A percentile compares a stretch with the other conserved stretches of the same genome.
phyloP scores from a whole-genome alignment of 78 protist genomes.

The Bodo saltans region DNA sequence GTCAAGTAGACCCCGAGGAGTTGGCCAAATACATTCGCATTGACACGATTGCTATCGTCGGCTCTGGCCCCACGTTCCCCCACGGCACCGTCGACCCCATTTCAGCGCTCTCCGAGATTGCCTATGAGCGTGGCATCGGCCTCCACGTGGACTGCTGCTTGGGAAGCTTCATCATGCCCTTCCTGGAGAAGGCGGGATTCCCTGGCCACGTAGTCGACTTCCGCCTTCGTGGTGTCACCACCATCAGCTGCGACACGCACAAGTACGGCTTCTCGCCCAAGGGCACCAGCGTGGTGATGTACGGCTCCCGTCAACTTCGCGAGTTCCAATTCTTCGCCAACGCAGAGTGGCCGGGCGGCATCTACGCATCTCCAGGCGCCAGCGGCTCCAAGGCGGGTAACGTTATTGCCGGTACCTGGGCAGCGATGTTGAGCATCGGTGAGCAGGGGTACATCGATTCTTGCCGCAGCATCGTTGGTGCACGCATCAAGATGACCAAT shows the following conservation, averaged over 20 bases:
- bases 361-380: conserved; percentile 81
- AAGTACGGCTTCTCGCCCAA: conserved; percentile 86
- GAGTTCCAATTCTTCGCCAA: conserved; percentile 16
- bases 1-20: conserved; percentile 31
- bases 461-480: neutral
- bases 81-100: conserved; percentile 78
- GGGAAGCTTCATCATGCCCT: conserved; percentile 79
- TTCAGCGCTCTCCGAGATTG: conserved; percentile 45
- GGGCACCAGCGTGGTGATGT: conserved; percentile 48
- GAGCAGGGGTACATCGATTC: conserved; percentile 51
- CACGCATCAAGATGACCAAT: neutral
- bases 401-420: conserved; percentile 81
- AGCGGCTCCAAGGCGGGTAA: conserved; percentile 82
- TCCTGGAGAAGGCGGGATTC: conserved; percentile 46
- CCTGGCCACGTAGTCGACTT: conserved; percentile 45
- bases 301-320: neutral
- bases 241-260: conserved; percentile 83
- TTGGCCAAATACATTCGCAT: conserved; percentile 27
- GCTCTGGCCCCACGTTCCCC: conserved; percentile 70
- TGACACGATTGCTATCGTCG: conserved; percentile 68
- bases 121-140: conserved; percentile 50
- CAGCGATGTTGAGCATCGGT: conserved; percentile 69
- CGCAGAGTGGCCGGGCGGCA: conserved; percentile 63
- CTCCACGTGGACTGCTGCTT: conserved; percentile 78
- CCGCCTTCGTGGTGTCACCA: conserved; percentile 67